Evolutionary conservation across 2,329 filamentous ascomycete species (phyloP), one percentile per base, ranked within the genome.

Genomic region (Pseudopithomyces maydicus): DNA sequence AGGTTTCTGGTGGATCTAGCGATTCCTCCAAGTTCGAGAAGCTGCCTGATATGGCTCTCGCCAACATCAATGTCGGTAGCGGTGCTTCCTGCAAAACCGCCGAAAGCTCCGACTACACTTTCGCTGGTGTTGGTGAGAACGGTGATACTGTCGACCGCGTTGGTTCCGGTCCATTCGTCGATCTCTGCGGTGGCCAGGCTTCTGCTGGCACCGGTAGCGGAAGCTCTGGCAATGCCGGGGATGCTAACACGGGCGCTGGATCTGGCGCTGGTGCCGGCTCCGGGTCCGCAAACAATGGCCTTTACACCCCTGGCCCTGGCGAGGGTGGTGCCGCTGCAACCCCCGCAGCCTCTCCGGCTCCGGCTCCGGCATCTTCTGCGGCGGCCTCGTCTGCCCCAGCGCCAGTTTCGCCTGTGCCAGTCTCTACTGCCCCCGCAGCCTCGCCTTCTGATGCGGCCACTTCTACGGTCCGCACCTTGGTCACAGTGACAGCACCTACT

Each of bases 41-140:
- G 0, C 88, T 96, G 35, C 91, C 91, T 0, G 81, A 88, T 54
- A 88, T 95, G 85, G 87, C 91, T 47, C 79, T 88, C 1, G 88
- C 90, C 58, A 95, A 95, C 76, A 79, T 92, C 59, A 73, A 66
- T 10, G 55, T 54, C 56, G 56, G 41, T 11, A 26, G 32, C 10
- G 58, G 56, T 11, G 50, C 48, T 1, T 78, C 77, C 51, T 92
- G 89, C 76, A 74, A 58, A 0, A 88, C 85, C 12, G 63, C 62
- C 0, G 84, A 88, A 41, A 47, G 51, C 2, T 45, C n/a, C 4
- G 72, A 73, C 53, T 74, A 68, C 54, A 75, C 79, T 7, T 94
- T 88, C 77, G 85, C 86, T 2, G 80, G 90, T 65, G 84, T 50
- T 17, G 47, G 47, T 33, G 4, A 50, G 35, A 41, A 90, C 0